These are phyloP conservation scores for Daedalea quercina DNA, from an alignment of 768 basidiomycete species.

Conservation along the genomic window DNA sequence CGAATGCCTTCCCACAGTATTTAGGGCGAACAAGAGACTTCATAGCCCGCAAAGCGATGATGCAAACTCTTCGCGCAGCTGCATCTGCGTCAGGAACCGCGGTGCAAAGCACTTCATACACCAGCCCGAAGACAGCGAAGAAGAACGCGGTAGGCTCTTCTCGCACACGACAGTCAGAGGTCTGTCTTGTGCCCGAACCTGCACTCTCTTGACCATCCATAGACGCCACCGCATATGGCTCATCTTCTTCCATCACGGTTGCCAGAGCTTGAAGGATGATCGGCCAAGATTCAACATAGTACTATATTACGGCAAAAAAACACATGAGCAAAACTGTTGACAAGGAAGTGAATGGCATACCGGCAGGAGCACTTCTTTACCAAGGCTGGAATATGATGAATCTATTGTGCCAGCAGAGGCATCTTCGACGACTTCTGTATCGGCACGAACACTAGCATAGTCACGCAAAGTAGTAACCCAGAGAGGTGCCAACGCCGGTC, in stretches of 20 bases:
- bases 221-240: slow-evolving; percentile 64
- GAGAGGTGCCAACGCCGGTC: slow-evolving; percentile 63
- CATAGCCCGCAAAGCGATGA: slow-evolving; percentile 67
- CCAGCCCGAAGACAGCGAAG: slow-evolving; percentile 87
- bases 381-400: slow-evolving; percentile 79
- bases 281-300: slow-evolving; percentile 79
- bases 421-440: slow-evolving; percentile 81
- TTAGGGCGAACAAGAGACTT: slow-evolving; percentile 75
- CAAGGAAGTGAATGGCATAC: slow-evolving; percentile 39
- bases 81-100: slow-evolving; percentile 54
- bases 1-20: slow-evolving; percentile 74
- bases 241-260: slow-evolving; percentile 63
- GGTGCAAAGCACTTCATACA: slow-evolving; percentile 78
- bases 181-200: background rate
- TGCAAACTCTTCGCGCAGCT: slow-evolving; percentile 37
- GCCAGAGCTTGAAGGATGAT: slow-evolving; percentile 83
- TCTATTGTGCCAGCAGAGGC: slow-evolving; percentile 70
- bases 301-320: slow-evolving; percentile 66
- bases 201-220: slow-evolving; percentile 69
- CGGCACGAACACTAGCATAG: slow-evolving; percentile 85
- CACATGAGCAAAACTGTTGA: background rate
- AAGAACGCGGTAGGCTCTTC: slow-evolving; percentile 77
- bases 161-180: slow-evolving; percentile 17
- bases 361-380: slow-evolving; percentile 85
- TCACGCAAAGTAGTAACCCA: slow-evolving; percentile 90